phyloP scores from a whole-genome alignment of 2,329 filamentous ascomycete species.

The Clathrospora elynae region DNA sequence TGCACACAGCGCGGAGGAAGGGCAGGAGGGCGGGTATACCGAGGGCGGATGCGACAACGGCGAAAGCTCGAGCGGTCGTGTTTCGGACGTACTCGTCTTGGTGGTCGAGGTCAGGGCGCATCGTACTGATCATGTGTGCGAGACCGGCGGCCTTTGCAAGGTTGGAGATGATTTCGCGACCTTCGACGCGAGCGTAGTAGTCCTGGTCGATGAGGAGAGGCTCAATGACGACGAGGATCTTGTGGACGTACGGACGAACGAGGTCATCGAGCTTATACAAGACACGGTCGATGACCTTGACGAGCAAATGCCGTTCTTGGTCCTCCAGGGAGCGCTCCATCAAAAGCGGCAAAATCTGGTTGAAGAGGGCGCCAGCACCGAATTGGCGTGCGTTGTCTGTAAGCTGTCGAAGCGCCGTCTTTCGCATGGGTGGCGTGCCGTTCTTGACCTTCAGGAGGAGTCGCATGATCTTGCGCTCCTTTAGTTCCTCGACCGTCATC shows the following conservation, averaged over 20 bases:
- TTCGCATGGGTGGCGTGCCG: conserved; percentile 96
- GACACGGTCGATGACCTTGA: conserved; percentile 98
- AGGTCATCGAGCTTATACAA: conserved; percentile 98
- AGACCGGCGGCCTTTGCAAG: conserved; percentile 94
- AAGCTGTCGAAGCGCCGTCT: conserved; percentile 94
- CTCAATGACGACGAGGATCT: conserved; percentile 98
- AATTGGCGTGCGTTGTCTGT: conserved; percentile 98
- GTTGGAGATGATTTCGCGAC: conserved; percentile 98
- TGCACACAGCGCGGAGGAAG: conserved; percentile 92
- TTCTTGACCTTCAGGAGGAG: conserved; percentile 98
- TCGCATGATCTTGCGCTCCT: conserved; percentile 98
- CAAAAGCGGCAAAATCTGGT: conserved; percentile 92
- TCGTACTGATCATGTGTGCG: conserved; percentile 98
- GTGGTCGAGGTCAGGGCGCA: conserved; percentile 98
- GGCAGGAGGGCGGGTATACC: conserved; percentile 94
- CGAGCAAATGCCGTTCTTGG: conserved; percentile 94
- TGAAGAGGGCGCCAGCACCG: conserved; percentile 90
- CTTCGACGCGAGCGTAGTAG: conserved; percentile 97
- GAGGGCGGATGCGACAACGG: conserved; percentile 92
- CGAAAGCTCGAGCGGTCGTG: conserved; percentile 94
- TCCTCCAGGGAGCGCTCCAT: conserved; percentile 99
- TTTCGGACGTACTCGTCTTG: conserved; percentile 98
- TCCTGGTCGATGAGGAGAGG: conserved; percentile 99
- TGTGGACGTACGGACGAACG: conserved; percentile 94
- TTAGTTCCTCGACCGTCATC: conserved; percentile 91